Base-by-base conservation (phyloP, 1,139 yeast genomes). In the Debaryomycetaceae sp. region DNA sequence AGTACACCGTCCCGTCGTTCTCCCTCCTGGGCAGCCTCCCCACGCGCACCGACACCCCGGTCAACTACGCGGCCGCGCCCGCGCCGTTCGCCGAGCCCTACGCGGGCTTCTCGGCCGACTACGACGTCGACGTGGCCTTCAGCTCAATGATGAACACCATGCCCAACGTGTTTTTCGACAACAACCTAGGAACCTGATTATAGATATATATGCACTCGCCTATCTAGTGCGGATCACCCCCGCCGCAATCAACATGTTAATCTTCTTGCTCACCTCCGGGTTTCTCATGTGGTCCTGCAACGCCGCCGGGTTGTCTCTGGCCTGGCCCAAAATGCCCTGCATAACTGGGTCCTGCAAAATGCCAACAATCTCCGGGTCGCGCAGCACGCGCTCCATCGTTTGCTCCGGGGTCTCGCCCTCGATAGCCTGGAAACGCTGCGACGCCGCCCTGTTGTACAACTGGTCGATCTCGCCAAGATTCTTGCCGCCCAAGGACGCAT, bases 281-380 rank as follows among this genome's bases (percentile, higher is more conserved):
- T 91, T 93, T 70, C 77, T 84, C 96, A 93, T 88, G 62, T 93
- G 98, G 47, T 91, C 97, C 56, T 85, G 93, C 46, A 93, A 73
- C 29, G 98, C 97, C 31, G 95, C 95, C 28, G 98, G 98, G 56
- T 93, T 84, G 40, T 80, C 86, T 58, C 83, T 85, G 13, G 97
- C 98, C 65, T 93, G 98, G 43, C 78, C 82, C 54, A 93, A 73
- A 45, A 93, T 91, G 39, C 91, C 83, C 64, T 88, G 93, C 97
- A 93, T 91, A 28, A 91, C 89, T 10, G 98, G 98, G 55, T 91
- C 97, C 58, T 85, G 93, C 61, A 93, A 73, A 46, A 89, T 88
- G 37, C 78, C 72, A 32, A 83, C 88, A 42, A 91, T 82, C 65
- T 91, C 98, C 13, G 98, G 98, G 59, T 93, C 98, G 58, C 83